Base-by-base conservation (phyloP, 2,329 filamentous ascomycete species). In the Chrysosporium keratinophilum region DNA sequence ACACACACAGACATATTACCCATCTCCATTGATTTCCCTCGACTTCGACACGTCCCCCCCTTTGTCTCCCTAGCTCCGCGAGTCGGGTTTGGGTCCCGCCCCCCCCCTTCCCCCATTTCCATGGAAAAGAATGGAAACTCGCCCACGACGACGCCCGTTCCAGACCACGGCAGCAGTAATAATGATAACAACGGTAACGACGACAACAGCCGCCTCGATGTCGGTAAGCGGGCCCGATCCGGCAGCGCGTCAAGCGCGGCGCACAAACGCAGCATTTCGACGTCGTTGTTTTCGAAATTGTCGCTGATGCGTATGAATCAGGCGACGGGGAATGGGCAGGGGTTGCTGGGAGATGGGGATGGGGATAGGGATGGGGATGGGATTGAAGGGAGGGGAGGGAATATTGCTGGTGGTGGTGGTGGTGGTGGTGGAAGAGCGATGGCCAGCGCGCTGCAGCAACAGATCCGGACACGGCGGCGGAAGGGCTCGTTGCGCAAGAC, bases 401-500 rank as follows among this genome's bases (percentile, higher is more conserved):
- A 40, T 17, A 14, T 20, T 42, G 20, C 20, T 41, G 11, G 43
- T 42, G 60, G 62, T 55, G 37, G 66, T 64, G 45, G 66, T 69
- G 64, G 75, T 14, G 41, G 40, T 69, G 64, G 75, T 11, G 50
- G 41, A 68, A 66, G 77, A 69, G 73, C 77, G 61, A 69, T 78
- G 69, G 69, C 70, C 28, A 71, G 67, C 37, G 74, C 72, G 23
- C 65, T 77, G 49, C 76, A 74, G 57, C 65, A 74, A 57, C 66
- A 71, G 55, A 78, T 66, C 53, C 74, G 76, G 66, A 81, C 81
- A 45, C 76, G 88, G 53, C 83, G 83, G 62, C 81, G 90, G 56
- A 87, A 86, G 65, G 89, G 88, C 3, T 95, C 90, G 10, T 74
- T 96, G 66, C 80, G 90, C 56, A 95, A 95, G 70, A 88, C 87